Evolutionary conservation across 2,329 filamentous ascomycete genomes (phyloP), one percentile per base, ranked within the genome.

Genomic region (Aspergillus brunneoviolaceus): DNA sequence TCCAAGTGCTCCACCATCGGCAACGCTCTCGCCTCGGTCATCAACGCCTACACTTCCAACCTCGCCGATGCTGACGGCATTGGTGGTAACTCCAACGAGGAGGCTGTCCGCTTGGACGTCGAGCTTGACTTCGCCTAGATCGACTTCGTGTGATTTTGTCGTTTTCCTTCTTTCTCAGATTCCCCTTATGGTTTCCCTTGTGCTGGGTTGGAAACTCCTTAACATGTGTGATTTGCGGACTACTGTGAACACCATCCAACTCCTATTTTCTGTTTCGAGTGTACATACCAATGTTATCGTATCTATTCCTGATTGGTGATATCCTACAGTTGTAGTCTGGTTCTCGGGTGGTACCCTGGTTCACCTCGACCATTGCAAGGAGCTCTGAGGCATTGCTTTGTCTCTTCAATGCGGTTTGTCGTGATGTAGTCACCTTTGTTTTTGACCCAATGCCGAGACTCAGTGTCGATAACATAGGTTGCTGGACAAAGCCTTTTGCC

Each of bases 31-130:
- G 51, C 33, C 49, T 48, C 35, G 16, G 58, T 75, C 14, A 19
- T 64, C 58, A 73, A 72, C 57, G 76, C 74, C 61, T 78, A 78
- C 69, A 72, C 65, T 61, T 47, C 63, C 11, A 63, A 60, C 33
- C 64, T 74, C 55, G 64, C 65, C 50, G 69, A 62, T 57, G 63
- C 67, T 54, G 61, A 70, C 54, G 70, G 69, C 62, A 68, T 75
- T 50, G 76, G 72, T 58, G 70, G 71, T 33, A 64, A 67, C 61
- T 39, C 68, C 29, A 3, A 35, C 11, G 11, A 65, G 29, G 74
- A 70, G 3, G 60, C 74, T 50, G 63, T 77, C 61, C 73, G 72
- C 63, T 68, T 76, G 33, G 51, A 65, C 27, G 70, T 72, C 60
- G 51, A 65, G 42, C 64, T 76, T 23, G 72, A 74, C 70, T 76